Conservation (phyloP, 345 rosid species). For the Schrenkiella parvula region DNA sequence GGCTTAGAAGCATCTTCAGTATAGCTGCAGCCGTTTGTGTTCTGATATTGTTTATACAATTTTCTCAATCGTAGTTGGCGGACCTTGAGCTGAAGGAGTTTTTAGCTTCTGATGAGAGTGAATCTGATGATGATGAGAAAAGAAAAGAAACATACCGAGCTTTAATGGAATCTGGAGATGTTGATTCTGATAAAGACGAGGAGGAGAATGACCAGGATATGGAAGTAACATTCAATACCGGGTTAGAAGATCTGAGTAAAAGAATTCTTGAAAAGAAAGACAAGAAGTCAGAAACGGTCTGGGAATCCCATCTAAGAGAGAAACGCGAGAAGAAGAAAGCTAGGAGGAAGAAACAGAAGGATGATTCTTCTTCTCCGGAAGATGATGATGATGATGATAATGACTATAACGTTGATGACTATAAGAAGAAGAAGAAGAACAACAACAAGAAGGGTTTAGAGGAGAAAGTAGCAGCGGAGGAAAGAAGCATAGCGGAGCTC, state of each 20-base stretch:
- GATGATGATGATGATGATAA: constrained; percentile 41
- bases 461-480: constrained; percentile 42
- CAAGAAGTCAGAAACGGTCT: constrained; percentile 67
- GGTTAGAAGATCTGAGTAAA: constrained; percentile 84
- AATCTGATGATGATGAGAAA: constrained; percentile 44
- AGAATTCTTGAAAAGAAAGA: constrained; percentile 69
- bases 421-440: constrained; percentile 40
- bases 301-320: constrained; percentile 64
- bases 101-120: constrained; percentile 84
- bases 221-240: constrained; percentile 92
- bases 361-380: constrained; percentile 41
- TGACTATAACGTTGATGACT: constrained; percentile 38
- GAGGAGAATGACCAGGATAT: constrained; percentile 72
- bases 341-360: constrained; percentile 50
- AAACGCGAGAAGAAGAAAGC: constrained; percentile 66
- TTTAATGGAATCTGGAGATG: constrained; percentile 57
- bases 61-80: constrained; percentile 45
- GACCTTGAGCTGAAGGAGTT: constrained; percentile 76
- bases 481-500: constrained; percentile 75
- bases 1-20: not conserved
- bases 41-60: constrained; percentile 25
- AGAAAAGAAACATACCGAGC: constrained; percentile 59
- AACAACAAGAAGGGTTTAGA: constrained; percentile 21
- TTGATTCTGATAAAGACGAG: constrained; percentile 47
- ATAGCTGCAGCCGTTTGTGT: constrained; percentile 1